Percentiles rank a stretch among this genome's conserved stretches.
phyloP scores from a whole-genome alignment of 768 basidiomycete species.

The Coprinellus micaceus region DNA sequence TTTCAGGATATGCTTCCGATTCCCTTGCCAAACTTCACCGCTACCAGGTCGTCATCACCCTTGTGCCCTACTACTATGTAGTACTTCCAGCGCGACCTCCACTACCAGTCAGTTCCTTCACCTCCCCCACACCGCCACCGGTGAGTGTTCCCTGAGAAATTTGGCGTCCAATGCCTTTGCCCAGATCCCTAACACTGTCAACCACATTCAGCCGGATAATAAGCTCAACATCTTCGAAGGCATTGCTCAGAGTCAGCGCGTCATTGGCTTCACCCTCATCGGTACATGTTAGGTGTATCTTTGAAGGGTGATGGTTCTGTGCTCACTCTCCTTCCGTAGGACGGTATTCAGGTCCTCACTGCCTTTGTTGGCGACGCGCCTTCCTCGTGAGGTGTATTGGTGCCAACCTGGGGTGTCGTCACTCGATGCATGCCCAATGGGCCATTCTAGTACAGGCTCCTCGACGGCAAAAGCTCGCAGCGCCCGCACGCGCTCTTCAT shows the following conservation, averaged over 20 bases:
- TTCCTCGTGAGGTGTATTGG: slow-evolving; percentile 81
- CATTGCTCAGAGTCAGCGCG: slow-evolving; percentile 74
- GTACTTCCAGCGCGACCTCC: too few species aligned
- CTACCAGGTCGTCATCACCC: slow-evolving; percentile 79
- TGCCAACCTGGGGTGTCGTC: slow-evolving; percentile 76
- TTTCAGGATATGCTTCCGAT: slow-evolving; percentile 76
- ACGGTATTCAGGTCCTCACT: slow-evolving; percentile 78
- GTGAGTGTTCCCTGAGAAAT: slow-evolving; percentile 61
- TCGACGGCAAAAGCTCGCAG: slow-evolving; percentile 71
- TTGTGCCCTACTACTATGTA: slow-evolving; percentile 89
- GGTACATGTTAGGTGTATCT: slow-evolving; percentile 47
- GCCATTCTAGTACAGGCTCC: slow-evolving; percentile 66
- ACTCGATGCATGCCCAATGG: slow-evolving; percentile 78
- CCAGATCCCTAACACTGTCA: slow-evolving; percentile 95
- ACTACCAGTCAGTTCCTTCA: slow-evolving; percentile 77
- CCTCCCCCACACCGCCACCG: slow-evolving; percentile 35
- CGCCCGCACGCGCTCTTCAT: slow-evolving; percentile 81
- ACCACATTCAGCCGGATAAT: slow-evolving; percentile 82
- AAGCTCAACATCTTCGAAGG: slow-evolving; percentile 88
- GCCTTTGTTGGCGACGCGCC: slow-evolving; percentile 89
- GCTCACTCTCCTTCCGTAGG: slow-evolving; percentile 43
- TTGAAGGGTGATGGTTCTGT: neutral
- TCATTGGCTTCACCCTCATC: slow-evolving; percentile 77
- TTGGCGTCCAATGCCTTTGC: slow-evolving; percentile 96
- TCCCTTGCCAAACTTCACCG: slow-evolving; percentile 89